Evolutionary conservation across 768 basidiomycete species (phyloP), one percentile per base, ranked within the genome.

Genomic region (Mycena galericulata): DNA sequence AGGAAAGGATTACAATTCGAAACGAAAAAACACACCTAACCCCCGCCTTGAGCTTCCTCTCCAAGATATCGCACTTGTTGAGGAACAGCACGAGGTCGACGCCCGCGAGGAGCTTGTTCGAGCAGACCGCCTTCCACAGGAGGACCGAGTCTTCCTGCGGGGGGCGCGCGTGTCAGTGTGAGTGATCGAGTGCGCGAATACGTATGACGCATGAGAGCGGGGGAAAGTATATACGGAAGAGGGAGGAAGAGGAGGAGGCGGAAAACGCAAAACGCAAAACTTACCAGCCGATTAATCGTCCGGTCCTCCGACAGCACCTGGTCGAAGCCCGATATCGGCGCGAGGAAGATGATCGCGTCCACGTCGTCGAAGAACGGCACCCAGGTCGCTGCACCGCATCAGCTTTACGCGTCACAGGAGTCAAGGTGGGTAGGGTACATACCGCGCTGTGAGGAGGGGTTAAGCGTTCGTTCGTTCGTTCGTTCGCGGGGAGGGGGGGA

Each of bases 41-140:
- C 32, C 92, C 92, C 2, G 85, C 78, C 26, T 83, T 82, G 43
- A 95, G 81, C 79, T 95, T 95, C 62, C 82, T 75, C 49, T 91
- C 90, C 43, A 95, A 81, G 62, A 95, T 91, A 77, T 95, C 93
- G 73, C 94, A 94, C 74, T 96, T 96, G 83, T 95, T 95, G 58
- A 96, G 85, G 84, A 95, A 96, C 29, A 95, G 84, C 57, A 95
- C 89, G 36, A 95, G 83, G 73, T 94, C 92, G 54, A 95, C 94
- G 62, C 87, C 88, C 8, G 90, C 90, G 0, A 96, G 85, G 11
- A 95, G 86, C 79, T 89, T 94, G 81, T 93, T 94, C 15, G 89
- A 89, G 79, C 94, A 95, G 18, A 95, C 87, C 5, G 91, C 87
- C 78, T 93, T 94, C 94, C 94, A 96, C 0, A 96, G 84, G n/a